Base-by-base conservation (phyloP, 169 alveolate species). In the Cryptosporidium felis region DNA sequence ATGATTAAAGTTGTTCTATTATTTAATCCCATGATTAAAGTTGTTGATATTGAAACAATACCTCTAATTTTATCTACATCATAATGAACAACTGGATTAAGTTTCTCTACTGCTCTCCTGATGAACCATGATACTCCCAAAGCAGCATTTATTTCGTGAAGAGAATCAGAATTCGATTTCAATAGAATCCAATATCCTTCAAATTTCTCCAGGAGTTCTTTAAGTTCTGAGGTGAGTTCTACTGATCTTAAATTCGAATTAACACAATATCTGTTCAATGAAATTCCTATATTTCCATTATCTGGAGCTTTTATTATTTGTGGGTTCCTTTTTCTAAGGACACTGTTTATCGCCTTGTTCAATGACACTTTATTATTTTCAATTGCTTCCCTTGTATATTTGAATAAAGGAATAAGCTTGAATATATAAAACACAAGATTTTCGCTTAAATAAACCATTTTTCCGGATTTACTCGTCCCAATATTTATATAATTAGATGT, bases 61-160 rank as follows among this genome's bases (percentile, higher is more conserved):
- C 85, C 85, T 53, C 56, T 74, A 5, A 32, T 8, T 32, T 23
- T 74, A 34, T 74, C 85, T 6, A 74, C 66, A 74, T 74, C 67
- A 34, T 74, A 74, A 51, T 74, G 85, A 12, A 74, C 85, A 51
- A 74, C 41, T 38, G 85, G 85, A 38, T 74, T 74, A 3, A 74
- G 26, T 38, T 74, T 74, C 18, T 74, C 85, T 4, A 74, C 74
- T 21, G 85, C 85, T 36, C 85, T 74, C 21, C 85, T 49, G 12
- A 74, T 74, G 26, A 74, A 53, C 85, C 85, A 74, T 16, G 85
- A 74, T n/a, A 74, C 85, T 9, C 85, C 85, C 30, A 74, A 32
- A 38, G 85, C 85, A 26, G 85, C 85, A 34, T 74, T 74, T 12
- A 74, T 49, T 74, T 74, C 85, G 38, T 74, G 85, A 3, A 74